Percentiles rank a stretch among this genome's conserved stretches.
phyloP scores from a whole-genome alignment of 768 basidiomycete genomes.

The Lanmaoa rubissima region DNA sequence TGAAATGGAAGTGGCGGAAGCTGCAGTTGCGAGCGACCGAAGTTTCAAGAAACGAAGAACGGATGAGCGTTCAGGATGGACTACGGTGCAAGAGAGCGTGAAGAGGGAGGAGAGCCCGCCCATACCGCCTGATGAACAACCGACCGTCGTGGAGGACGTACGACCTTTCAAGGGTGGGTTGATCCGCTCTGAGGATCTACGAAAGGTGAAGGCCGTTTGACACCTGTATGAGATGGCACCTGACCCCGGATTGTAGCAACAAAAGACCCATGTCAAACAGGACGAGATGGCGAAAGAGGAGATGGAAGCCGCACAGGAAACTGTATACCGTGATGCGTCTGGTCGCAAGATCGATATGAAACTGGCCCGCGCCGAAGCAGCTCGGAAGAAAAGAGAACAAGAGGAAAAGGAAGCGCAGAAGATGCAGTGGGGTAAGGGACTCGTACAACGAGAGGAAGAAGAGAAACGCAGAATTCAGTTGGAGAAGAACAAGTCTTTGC shows the following conservation, averaged over 20 bases:
- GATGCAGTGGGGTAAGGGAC: slow-evolving; percentile 98
- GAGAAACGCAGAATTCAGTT: slow-evolving; percentile 65
- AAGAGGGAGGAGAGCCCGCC: slow-evolving; percentile 49
- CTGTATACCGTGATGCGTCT: slow-evolving; percentile 88
- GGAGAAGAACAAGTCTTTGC: slow-evolving; percentile 61
- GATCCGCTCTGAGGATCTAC: slow-evolving; percentile 72
- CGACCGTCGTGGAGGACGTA: slow-evolving; percentile 51
- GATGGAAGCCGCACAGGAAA: slow-evolving; percentile 72
- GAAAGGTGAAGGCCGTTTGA: slow-evolving; percentile 41
- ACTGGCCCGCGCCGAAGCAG: slow-evolving; percentile 80
- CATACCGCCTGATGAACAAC: slow-evolving; percentile 65
- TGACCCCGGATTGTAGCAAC: slow-evolving; percentile 28
- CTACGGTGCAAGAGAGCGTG: slow-evolving; percentile 56
- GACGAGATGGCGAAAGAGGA: slow-evolving; percentile 44
- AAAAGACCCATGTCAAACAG: slow-evolving; percentile 37
- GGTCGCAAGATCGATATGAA: slow-evolving; percentile 91
- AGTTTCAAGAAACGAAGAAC: slow-evolving; percentile 76
- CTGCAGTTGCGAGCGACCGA: slow-evolving; percentile 71
- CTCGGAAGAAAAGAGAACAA: slow-evolving; percentile 70
- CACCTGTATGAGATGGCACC: background rate
- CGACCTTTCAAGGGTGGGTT: slow-evolving; percentile 69
- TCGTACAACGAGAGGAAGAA: slow-evolving; percentile 82
- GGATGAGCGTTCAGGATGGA: slow-evolving; percentile 60
- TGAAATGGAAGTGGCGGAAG: slow-evolving; percentile 51
- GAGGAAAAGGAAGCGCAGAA: slow-evolving; percentile 87